Evolutionary conservation across 257 asterid species (phyloP).

Genomic region (Sherardia arvensis): DNA sequence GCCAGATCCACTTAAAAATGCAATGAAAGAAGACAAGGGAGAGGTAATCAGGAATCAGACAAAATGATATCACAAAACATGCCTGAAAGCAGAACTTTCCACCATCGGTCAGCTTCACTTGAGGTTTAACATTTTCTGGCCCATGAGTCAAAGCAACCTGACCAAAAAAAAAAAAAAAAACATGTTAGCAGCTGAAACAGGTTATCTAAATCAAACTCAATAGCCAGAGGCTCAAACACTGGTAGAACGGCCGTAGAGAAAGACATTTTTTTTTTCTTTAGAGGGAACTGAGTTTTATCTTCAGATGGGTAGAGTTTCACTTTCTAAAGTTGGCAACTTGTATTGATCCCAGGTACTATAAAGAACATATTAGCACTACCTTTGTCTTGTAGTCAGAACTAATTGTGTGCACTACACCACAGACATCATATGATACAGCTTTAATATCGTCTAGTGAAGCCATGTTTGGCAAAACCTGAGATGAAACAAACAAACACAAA

Average conservation of each 20-base stretch:
- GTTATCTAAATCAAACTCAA: background rate
- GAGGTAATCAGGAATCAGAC: slow-evolving; percentile 7
- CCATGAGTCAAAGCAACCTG: slow-evolving; percentile 98
- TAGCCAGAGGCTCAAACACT: background rate
- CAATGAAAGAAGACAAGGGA: background rate
- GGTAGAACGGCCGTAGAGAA: background rate
- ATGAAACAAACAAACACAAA: slow-evolving; percentile 13
- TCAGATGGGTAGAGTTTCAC: background rate
- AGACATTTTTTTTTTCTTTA: too few relatives aligned
- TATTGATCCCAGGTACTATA: background rate
- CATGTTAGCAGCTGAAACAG: background rate
- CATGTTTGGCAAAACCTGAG: slow-evolving; percentile 89
- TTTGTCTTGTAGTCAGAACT: slow-evolving; percentile 66
- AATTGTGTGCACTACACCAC: slow-evolving; percentile 69
- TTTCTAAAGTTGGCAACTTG: background rate
- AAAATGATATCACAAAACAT: slow-evolving; percentile 12
- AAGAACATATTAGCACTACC: slow-evolving; percentile 31
- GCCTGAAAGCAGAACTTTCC: slow-evolving; percentile 96
- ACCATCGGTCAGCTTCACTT: slow-evolving; percentile 59
- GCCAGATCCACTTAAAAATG: background rate
- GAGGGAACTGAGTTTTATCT: too few relatives aligned
- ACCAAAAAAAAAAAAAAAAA: background rate
- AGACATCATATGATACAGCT: slow-evolving; percentile 75
- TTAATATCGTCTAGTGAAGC: slow-evolving; percentile 79
- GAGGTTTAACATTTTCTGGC: slow-evolving; percentile 86